Base-by-base conservation (phyloP, 2,329 filamentous ascomycete genomes). In the Penicillium aurantiogriseum region DNA sequence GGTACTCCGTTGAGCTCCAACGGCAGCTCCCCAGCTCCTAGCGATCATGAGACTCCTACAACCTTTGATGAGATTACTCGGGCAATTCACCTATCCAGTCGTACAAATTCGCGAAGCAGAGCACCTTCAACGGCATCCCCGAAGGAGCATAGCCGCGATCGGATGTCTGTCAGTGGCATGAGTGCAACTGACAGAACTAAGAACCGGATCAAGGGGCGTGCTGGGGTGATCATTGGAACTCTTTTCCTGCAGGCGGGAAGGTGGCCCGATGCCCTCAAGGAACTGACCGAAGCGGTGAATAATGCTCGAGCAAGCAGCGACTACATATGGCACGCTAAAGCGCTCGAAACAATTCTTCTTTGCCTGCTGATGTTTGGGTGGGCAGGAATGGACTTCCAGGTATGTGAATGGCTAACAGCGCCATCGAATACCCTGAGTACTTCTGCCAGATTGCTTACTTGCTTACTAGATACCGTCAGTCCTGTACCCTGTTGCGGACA, bases 281-380 rank as follows among this genome's bases (percentile, higher is more conserved):
- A 96, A 70, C 83, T 97, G 23, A 81, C 86, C 10, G 93, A 97
- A 59, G 91, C 89, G 53, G 92, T 90, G 2, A 84, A 84, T 10
- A 85, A 88, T 65, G 88, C 91, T 17, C 88, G 91, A 66, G 87
- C 86, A 38, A 84, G 90, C 57, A 92, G 91, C 67, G 94, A 99
- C 74, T 91, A 96, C 74, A 74, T 97, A n/a, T 99, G 94, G 93
- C 91, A 97, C 76, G 94, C 90, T 19, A 97, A 97, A 75, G 92
- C 91, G 1, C 80, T 99, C 21, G 95, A 99, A 71, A 86, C 92
- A 29, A 90, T 96, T 59, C 79, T 94, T 46, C 82, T 96, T 27
- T 91, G 89, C 69, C 82, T 97, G 64, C 71, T 97, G 40, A 84
- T 97, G 67, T 85, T 96, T 60, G 89, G 87, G 31, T 96, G 92